Percentiles rank a stretch among this genome's conserved stretches.
These are phyloP conservation scores for Aspergillus hiratsukae DNA, from an alignment of 2,329 filamentous ascomycete species.

Conservation along the genomic window DNA sequence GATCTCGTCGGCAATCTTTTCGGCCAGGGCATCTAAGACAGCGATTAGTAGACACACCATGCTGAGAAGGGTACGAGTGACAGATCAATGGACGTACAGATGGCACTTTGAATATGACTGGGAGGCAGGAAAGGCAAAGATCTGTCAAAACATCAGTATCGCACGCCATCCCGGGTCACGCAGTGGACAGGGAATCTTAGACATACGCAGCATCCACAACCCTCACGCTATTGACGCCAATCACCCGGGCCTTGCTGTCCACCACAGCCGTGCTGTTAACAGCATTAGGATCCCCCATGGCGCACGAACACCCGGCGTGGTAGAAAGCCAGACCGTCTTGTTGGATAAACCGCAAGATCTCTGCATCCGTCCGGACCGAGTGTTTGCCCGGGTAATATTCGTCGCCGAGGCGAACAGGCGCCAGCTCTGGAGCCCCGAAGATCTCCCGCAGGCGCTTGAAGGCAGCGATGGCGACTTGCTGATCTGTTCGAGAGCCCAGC, in stretches of 20 bases:
- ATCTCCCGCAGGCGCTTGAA: slow-evolving; percentile 11
- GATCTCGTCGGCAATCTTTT: slow-evolving; percentile 5
- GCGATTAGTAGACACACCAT: background rate
- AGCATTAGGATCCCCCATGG: background rate
- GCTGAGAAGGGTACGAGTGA: background rate
- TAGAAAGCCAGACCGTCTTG: background rate
- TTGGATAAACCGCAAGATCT: slow-evolving; percentile 1
- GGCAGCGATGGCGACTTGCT: slow-evolving; percentile 8
- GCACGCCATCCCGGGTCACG: background rate
- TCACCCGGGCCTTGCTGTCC: background rate
- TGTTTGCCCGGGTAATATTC: background rate
- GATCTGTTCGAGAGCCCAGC: slow-evolving; percentile 8
- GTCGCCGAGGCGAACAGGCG: background rate
- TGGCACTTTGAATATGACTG: background rate
- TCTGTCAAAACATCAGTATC: background rate
- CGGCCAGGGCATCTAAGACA: slow-evolving; percentile 1
- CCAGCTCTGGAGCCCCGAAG: background rate
- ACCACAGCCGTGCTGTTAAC: background rate
- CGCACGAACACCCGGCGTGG: background rate
- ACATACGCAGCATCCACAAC: background rate
- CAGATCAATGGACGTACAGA: background rate
- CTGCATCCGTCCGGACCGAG: background rate
- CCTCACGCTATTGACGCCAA: background rate
- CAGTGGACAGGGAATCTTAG: background rate
- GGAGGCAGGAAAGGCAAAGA: background rate